Base-by-base conservation (phyloP, 2,329 filamentous ascomycete genomes). In the Helotiales sp. region DNA sequence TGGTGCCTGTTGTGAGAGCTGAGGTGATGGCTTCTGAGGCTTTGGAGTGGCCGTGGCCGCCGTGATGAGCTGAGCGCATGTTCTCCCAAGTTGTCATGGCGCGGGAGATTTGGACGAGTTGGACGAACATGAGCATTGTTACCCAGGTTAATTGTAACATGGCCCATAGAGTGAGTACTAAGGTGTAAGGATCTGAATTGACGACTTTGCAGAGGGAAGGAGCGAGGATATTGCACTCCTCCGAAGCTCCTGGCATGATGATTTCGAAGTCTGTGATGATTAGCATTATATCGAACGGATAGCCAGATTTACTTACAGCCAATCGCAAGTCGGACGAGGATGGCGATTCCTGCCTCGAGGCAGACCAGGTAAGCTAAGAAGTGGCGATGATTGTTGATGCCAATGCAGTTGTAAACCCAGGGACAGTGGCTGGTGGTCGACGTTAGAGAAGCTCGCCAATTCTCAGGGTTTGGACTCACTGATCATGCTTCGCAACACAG, bases 21-120 rank as follows among this genome's bases (percentile, higher is more conserved):
- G 87, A 86, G 6, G 86, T 86, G 30, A 93, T 77, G 1, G 86
- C 84, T 60, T 83, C 81, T 24, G 77, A 78, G 59, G 75, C 76
- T 54, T 76, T 78, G 61, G 79, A 76, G n/a, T 13, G 24, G 7
- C 40, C 36, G n/a, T 40, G n/a, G 36, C 78, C 79, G 53, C 79
- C 80, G 61, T 88, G 81, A 57, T 86, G 82, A 60, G 92, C 82
- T 51, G 91, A 89, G 62, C 88, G 87, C 93, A 99, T 98, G 73
- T 93, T 96, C 75, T 99, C 95, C 74, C 90, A 98, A 0, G 95
- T 99, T 1, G 95, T 99, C 79, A 96, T 88, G 57, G 93, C 96
- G 60, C 92, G 87, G 0, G 92, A 89, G 52, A 99, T 88, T 71
- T 99, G 95, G 51, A 97, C 81, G 52, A 97, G 86, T 72, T 99